Percentiles rank a stretch among this genome's conserved stretches.
These are phyloP conservation scores for Thelonectria olida DNA, from an alignment of 2,329 filamentous ascomycete species.

Conservation along the genomic window DNA sequence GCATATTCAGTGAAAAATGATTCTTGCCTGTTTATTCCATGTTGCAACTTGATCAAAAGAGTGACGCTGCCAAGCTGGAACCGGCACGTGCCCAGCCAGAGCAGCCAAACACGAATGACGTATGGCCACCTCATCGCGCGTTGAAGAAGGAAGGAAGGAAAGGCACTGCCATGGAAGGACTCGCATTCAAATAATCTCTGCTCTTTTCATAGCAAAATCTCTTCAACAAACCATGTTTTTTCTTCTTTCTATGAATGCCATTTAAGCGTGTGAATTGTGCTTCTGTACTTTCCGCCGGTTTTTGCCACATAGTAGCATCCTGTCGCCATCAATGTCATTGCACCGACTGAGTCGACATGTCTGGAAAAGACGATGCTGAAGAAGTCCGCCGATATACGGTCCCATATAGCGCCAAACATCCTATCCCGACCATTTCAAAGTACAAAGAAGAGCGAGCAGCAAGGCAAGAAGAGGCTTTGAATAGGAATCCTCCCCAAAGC, in stretches of 20 bases:
- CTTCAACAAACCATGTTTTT: not conserved
- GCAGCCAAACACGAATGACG: slow-evolving; percentile 34
- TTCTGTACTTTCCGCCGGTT: not conserved
- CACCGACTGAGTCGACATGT: slow-evolving; percentile 40
- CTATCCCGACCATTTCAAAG: slow-evolving; percentile 59
- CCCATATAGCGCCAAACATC: slow-evolving; percentile 54
- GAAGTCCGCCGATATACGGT: slow-evolving; percentile 49
- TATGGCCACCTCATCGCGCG: slow-evolving; percentile 35
- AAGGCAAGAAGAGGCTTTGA: slow-evolving; percentile 51
- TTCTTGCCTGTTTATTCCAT: not conserved
- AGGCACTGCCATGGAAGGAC: slow-evolving; percentile 11
- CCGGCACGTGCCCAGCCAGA: slow-evolving; percentile 31
- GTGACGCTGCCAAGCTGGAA: slow-evolving; percentile 38
- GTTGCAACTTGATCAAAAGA: slow-evolving; percentile 13
- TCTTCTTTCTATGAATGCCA: not conserved
- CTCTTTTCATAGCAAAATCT: not conserved
- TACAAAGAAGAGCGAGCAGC: slow-evolving; percentile 58
- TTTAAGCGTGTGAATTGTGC: not conserved
- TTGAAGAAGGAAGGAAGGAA: too few relatives aligned
- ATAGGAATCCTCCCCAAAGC: slow-evolving; percentile 39
- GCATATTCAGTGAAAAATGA: slow-evolving; percentile 1
- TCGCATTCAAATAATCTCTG: not conserved
- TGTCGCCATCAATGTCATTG: slow-evolving; percentile 1
- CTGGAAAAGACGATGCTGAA: slow-evolving; percentile 48
- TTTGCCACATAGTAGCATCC: not conserved